phyloP scores from a whole-genome alignment of 495 filamentous ascomycete genomes.

The Xylaria flabelliformis region DNA sequence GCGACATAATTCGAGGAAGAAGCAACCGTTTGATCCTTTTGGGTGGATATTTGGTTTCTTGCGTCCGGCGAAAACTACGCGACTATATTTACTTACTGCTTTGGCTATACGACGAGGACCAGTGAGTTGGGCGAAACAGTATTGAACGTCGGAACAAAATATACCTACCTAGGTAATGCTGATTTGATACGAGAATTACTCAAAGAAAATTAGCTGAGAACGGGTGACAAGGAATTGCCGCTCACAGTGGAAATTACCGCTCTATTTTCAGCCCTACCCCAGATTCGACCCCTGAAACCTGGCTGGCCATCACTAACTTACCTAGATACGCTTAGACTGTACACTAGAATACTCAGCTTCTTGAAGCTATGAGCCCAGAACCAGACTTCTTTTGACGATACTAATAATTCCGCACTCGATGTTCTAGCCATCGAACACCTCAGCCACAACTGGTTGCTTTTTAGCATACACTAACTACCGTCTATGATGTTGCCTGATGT shows the following conservation, averaged over 20 bases:
- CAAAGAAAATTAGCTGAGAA: background rate
- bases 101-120: background rate
- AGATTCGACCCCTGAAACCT: constrained; percentile 17
- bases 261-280: constrained; percentile 29
- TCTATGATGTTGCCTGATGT: background rate
- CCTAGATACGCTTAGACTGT: background rate
- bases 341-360: constrained; percentile 8
- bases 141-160: background rate
- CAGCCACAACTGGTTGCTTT: background rate
- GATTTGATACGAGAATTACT: too few species aligned
- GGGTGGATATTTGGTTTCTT: background rate
- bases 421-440: background rate
- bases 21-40: constrained; percentile 1
- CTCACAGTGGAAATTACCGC: constrained; percentile 17
- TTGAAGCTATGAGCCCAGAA: constrained; percentile 6
- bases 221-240: constrained; percentile 10
- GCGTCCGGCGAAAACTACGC: background rate
- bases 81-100: background rate
- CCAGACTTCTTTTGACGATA: constrained; percentile 6
- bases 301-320: background rate
- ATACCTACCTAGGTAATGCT: background rate
- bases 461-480: background rate
- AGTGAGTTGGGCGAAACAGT: background rate
- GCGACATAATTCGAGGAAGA: background rate
- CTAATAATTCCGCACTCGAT: background rate